Evolutionary conservation across 2,329 filamentous ascomycete species (phyloP).

Genomic region (Talaromyces sp.): DNA sequence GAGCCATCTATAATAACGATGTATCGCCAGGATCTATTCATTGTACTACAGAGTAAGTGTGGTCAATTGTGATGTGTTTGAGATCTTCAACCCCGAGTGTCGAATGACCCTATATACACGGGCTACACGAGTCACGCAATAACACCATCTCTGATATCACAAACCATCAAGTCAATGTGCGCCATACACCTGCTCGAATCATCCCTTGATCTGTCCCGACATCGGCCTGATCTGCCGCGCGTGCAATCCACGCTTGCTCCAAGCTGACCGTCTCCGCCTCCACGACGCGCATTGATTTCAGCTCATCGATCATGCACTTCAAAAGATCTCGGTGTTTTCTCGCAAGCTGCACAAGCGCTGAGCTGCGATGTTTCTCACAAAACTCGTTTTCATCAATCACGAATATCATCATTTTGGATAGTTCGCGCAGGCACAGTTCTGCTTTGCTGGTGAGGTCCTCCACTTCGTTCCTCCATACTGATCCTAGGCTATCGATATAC

Average conservation of each 20-base stretch:
- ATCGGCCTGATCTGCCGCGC: conserved; percentile 25
- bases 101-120: not conserved
- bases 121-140: not conserved
- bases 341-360: conserved; percentile 31
- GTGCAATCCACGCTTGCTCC: conserved; percentile 35
- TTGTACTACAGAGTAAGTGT: not conserved
- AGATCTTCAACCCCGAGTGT: not conserved
- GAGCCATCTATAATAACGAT: not conserved
- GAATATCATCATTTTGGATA: conserved; percentile 38
- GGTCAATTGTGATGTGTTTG: not conserved
- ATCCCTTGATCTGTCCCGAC: not conserved
- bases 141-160: not conserved
- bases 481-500: conserved; percentile 37
- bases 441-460: conserved; percentile 31
- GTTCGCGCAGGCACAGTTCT: conserved; percentile 34
- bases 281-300: conserved; percentile 34
- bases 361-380: conserved; percentile 13
- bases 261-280: conserved; percentile 34
- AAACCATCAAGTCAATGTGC: not conserved
- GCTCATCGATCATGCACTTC: conserved; percentile 37
- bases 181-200: not conserved
- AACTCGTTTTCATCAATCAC: conserved; percentile 26
- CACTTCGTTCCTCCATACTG: conserved; percentile 35
- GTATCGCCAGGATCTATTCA: not conserved
- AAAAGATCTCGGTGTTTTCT: conserved; percentile 30